Base-by-base conservation (phyloP, 495 filamentous ascomycete genomes). In the Aspergillus conjunctus region DNA sequence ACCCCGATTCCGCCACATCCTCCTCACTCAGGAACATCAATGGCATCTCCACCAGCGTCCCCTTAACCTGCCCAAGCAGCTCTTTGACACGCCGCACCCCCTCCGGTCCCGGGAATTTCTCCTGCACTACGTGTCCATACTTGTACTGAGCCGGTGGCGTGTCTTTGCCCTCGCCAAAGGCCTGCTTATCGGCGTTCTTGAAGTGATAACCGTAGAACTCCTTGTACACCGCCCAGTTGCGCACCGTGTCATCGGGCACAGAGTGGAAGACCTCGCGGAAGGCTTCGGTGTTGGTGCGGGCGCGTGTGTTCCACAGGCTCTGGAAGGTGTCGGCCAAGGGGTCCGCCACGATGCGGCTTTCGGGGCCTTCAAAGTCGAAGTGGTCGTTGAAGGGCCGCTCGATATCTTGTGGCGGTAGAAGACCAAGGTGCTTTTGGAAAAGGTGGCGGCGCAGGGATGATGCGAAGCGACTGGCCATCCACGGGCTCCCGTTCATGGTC, bases 21-120 rank as follows among this genome's bases (percentile, higher is more conserved):
- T 91, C 85, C 26, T 91, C 90, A 66, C 87, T 87, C 71, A 98
- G 73, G 74, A 98, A 98, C 63, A 90, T 79, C 66, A 98, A 76
- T 52, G 93, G 91, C 93, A 97, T 97, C 79, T 96, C 89, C 21
- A 97, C 92, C 45, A 97, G 68, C 14, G 84, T 91, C 0, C 93
- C 93, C 63, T 87, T 87, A 14, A 97, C 81, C 52, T 82, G 80
- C 56, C 83, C 84, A 57, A 98, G 74, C 73, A 86, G 79, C 34
- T 91, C 91, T 80, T 98, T 98, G 41, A 98, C 81, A 78, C 94
- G 89, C 34, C 68, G 70, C 22, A 86, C 75, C 17, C 75, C 93
- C 77, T 83, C 73, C 1, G 76, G 72, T 5, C 86, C 87, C 65
- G 83, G 70, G 63, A 96, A 97, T 66, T 96, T 87, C 51, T 89